Percentiles rank a stretch among this genome's conserved stretches.
phyloP scores from a whole-genome alignment of 345 rosid species.

The Eucalyptus grandis region DNA sequence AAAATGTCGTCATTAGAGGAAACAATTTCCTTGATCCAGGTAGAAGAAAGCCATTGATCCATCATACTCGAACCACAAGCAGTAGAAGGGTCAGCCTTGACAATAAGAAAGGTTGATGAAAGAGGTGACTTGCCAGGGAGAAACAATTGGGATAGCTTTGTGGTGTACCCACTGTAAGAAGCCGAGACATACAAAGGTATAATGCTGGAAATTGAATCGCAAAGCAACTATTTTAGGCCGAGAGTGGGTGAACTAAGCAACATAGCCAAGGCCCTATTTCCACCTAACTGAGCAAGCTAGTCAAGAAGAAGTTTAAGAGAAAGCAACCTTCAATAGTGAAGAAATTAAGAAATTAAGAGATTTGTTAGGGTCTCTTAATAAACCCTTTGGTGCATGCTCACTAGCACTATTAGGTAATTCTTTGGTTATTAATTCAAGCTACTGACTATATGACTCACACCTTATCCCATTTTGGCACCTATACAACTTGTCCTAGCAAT shows the following conservation, averaged over 20 bases:
- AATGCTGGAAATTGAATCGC: too few species aligned
- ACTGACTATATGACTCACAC: background rate
- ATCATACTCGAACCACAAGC: background rate
- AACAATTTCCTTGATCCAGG: background rate
- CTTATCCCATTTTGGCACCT: background rate
- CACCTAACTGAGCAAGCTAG: too few species aligned
- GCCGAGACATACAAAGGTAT: too few species aligned
- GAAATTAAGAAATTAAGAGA: too few species aligned
- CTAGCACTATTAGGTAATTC: background rate
- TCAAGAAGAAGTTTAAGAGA: accelerated
- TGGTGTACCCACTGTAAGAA: too few species aligned
- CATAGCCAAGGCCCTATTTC: accelerated
- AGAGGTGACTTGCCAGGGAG: too few species aligned
- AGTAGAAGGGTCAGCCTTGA: background rate
- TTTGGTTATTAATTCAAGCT: background rate
- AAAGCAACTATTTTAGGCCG: too few species aligned
- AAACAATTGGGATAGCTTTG: too few species aligned
- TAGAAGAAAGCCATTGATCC: background rate
- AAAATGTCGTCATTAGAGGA: background rate
- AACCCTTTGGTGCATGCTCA: background rate
- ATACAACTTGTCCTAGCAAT: background rate
- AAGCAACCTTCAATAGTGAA: too few species aligned
- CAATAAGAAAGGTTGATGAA: background rate
- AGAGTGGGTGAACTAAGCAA: too few species aligned
- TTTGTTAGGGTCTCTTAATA: background rate